Evolutionary conservation across 106 monocot genomes (phyloP).

Genomic region (Amphibolis antarctica): DNA sequence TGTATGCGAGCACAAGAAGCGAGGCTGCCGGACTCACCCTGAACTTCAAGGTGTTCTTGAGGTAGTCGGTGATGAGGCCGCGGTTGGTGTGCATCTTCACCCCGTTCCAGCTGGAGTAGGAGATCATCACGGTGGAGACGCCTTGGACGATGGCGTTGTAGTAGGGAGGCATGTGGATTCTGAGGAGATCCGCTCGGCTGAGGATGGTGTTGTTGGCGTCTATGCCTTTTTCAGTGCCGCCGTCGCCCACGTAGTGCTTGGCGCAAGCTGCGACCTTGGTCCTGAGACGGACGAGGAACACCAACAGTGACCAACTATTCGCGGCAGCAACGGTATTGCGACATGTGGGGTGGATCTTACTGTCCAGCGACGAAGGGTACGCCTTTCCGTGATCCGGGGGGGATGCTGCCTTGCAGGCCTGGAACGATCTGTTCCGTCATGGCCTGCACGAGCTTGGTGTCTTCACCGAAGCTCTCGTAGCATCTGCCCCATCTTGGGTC

Average conservation of each 20-base stretch:
- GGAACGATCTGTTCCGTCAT: slow-evolving; percentile 65
- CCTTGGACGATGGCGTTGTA: slow-evolving; percentile 11
- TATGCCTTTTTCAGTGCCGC: slow-evolving; percentile 18
- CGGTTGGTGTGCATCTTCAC: slow-evolving; percentile 24
- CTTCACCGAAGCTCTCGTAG: slow-evolving; percentile 78
- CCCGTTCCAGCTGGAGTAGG: slow-evolving; percentile 26
- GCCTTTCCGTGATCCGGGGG: slow-evolving; percentile 26
- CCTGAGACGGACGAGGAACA: not conserved
- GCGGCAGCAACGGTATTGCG: not conserved
- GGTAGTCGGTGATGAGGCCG: slow-evolving; percentile 17
- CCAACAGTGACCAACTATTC: not conserved
- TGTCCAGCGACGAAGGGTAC: slow-evolving; percentile 53
- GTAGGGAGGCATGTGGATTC: slow-evolving; percentile 27
- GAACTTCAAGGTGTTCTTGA: slow-evolving; percentile 18
- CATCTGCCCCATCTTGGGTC: slow-evolving; percentile 80
- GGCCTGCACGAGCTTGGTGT: slow-evolving; percentile 42
- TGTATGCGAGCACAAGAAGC: not conserved
- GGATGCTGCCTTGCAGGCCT: slow-evolving; percentile 58
- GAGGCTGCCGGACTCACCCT: not conserved
- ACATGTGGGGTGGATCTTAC: slow-evolving; percentile 18
- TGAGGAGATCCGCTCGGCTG: slow-evolving; percentile 4
- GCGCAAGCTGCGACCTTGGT: slow-evolving; percentile 17
- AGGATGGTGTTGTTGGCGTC: slow-evolving; percentile 18
- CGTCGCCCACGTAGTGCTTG: slow-evolving; percentile 22
- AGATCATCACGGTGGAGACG: slow-evolving; percentile 21